phyloP scores from a whole-genome alignment of 129 eudicot species.

The Pseudognaphalium luteoalbum region DNA sequence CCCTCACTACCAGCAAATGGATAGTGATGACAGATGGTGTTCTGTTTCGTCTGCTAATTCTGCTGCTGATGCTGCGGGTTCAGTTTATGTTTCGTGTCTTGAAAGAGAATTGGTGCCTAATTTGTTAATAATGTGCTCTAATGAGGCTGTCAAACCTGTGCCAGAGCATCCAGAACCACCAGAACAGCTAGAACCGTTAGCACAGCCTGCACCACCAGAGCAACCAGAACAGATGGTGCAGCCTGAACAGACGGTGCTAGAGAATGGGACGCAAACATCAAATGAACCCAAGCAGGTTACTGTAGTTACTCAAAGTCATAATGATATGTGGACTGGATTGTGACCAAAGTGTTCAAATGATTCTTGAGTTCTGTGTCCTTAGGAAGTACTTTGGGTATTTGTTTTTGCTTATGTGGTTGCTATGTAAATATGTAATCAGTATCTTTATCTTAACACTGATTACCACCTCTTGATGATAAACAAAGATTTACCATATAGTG shows the following conservation, averaged over 20 bases:
- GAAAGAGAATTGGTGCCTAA: slow-evolving; percentile 86
- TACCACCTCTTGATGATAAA: slow-evolving; percentile 8
- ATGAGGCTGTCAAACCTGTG: slow-evolving; percentile 44
- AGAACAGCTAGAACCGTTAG: slow-evolving; percentile 30
- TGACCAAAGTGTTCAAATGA: slow-evolving; percentile 20
- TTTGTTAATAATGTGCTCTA: slow-evolving; percentile 81
- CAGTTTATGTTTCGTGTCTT: slow-evolving; percentile 75
- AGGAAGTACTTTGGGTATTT: slow-evolving; percentile 7
- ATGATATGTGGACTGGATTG: slow-evolving; percentile 27
- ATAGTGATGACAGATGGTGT: slow-evolving; percentile 78
- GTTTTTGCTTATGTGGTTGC: slow-evolving; percentile 18
- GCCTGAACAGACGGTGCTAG: slow-evolving; percentile 32
- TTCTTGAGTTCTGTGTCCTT: slow-evolving; percentile 14
- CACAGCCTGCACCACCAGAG: neutral
- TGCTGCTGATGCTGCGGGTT: slow-evolving; percentile 97
- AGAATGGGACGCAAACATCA: slow-evolving; percentile 53
- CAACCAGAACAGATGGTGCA: slow-evolving; percentile 26
- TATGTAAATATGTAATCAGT: slow-evolving; percentile 19
- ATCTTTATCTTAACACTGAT: slow-evolving; percentile 5
- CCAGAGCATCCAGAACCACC: slow-evolving; percentile 39
- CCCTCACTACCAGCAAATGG: slow-evolving; percentile 77
- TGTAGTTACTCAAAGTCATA: slow-evolving; percentile 19
- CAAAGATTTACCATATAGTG: slow-evolving; percentile 1
- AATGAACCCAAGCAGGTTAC: slow-evolving; percentile 72
- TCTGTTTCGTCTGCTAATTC: slow-evolving; percentile 86